Evolutionary conservation across 148 eudicot genomes (phyloP), one percentile per base, ranked within the genome.

Genomic region (Camellia lanceoleosa): DNA sequence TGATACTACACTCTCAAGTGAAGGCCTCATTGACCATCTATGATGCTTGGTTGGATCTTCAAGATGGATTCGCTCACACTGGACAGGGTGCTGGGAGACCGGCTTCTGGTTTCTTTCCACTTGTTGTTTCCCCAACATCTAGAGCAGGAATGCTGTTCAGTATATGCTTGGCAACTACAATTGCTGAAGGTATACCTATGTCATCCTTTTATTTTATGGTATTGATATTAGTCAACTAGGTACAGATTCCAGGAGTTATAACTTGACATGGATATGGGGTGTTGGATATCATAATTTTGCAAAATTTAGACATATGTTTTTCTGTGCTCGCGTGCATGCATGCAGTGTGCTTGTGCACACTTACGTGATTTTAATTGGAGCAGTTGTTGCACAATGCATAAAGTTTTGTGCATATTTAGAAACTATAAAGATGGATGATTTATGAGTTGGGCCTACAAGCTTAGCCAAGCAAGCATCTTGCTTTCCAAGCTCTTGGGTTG

Each of bases 21-120:
- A 93, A 92, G 82, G 94, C 98, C 68, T 83, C 91, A 73, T 84
- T 94, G 89, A 86, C 92, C 73, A 91, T 96, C 82, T 81, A 89
- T 76, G 99, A 96, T 86, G 95, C 98, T 76, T 94, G 98, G 99
- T 87, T 96, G 79, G 94, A 94, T 88, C 98, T 96, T 85, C 99
- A 94, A 90, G 92, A 90, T 80, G 99, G 99, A 80, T 96, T 96
- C 86, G 82, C 89, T 81, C 99, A 96, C 82, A 79, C 97, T 80
- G 88, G 85, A 83, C 82, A 85, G 84, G 86, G 87, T 76, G 88
- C 87, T 85, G 92, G 95, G 56, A 86, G 97, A 81, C 99, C 99
- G 80, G 76, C 86, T 70, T 91, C 97, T 41, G 89, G 86, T 76
- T 91, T 91, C 86, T 96, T 96, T 79, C 99, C 99, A 5, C 91